Evolutionary conservation across 75 land plant species (phyloP).

Genomic region (Selaginella moellendorffii): DNA sequence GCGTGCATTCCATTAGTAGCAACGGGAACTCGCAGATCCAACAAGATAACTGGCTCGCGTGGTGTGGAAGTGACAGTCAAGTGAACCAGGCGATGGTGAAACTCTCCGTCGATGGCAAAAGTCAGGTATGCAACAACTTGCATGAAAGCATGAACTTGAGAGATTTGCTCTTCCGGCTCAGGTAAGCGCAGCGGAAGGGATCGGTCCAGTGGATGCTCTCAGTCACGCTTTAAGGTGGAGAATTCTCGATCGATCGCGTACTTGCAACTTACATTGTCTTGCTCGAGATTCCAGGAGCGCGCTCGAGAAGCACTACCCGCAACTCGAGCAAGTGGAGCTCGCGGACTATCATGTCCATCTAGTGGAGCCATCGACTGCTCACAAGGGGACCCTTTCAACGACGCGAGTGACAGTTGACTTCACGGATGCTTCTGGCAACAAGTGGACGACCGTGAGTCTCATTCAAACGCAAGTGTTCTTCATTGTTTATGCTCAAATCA

Average conservation of each 20-base stretch:
- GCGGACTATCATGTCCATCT: conserved; percentile 11
- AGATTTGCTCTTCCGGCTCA: no score
- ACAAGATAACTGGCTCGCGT: background rate
- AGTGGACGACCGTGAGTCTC: conserved; percentile 16
- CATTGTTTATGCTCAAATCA: background rate
- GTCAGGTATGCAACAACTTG: conserved; percentile 5
- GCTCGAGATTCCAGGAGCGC: conserved; percentile 8
- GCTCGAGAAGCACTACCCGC: conserved; percentile 14
- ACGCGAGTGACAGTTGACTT: conserved; percentile 17
- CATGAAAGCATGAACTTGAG: background rate
- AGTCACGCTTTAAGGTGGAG: conserved; percentile 14
- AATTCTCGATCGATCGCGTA: background rate
- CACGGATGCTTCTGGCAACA: conserved; percentile 12
- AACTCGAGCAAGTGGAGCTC: conserved; percentile 11
- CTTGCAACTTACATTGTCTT: background rate
- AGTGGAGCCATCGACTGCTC: conserved; percentile 8
- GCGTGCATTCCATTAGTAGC: background rate
- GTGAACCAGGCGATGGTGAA: conserved; percentile 19
- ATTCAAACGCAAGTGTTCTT: background rate
- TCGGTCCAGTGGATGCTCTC: conserved; percentile 19
- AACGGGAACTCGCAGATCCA: background rate
- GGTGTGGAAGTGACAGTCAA: conserved; percentile 7
- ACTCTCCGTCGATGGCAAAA: conserved; percentile 7
- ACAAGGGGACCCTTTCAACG: conserved; percentile 13
- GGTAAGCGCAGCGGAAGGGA: conserved; percentile 17